phyloP scores from a whole-genome alignment of 2,329 filamentous ascomycete species.

The Lasiodiplodia gonubiensis region DNA sequence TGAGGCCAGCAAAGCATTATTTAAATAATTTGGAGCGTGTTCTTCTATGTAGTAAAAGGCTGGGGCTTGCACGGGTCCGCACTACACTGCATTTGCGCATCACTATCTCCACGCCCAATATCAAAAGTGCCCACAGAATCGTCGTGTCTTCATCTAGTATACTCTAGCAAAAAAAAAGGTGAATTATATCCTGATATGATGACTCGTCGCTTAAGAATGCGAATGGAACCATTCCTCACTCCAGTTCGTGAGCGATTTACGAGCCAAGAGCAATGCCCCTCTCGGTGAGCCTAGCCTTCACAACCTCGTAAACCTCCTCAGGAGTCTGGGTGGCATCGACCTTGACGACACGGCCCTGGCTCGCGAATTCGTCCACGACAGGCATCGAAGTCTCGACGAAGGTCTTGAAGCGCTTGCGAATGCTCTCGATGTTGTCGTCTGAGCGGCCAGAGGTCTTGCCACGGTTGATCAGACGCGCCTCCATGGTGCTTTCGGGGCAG shows the following conservation, averaged over 20 bases:
- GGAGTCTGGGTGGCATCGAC: constrained; percentile 73
- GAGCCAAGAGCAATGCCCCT: constrained; percentile 44
- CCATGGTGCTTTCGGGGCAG: constrained; percentile 88
- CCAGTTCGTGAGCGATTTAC: not conserved
- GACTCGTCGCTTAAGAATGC: not conserved
- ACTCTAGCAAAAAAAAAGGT: constrained; percentile 1
- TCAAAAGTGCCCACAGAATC: not conserved
- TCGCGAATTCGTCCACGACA: constrained; percentile 84
- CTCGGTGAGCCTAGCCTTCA: constrained; percentile 55
- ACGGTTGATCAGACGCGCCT: constrained; percentile 79
- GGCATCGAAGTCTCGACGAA: constrained; percentile 98
- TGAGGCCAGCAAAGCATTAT: constrained; percentile 18
- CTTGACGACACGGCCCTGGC: constrained; percentile 78
- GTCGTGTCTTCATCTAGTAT: constrained; percentile 16
- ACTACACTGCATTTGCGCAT: not conserved
- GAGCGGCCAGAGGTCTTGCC: constrained; percentile 90
- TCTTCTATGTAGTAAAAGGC: not conserved
- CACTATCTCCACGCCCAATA: not conserved
- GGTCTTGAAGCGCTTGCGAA: constrained; percentile 92
- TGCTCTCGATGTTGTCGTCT: constrained; percentile 94
- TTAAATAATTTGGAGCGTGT: not conserved
- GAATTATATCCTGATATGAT: not conserved
- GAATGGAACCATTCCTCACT: not conserved
- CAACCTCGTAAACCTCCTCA: constrained; percentile 66
- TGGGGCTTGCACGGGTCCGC: not conserved